These are phyloP conservation scores for Priceomyces carsonii DNA, from an alignment of 805 yeast genomes.

Conservation along the genomic window DNA sequence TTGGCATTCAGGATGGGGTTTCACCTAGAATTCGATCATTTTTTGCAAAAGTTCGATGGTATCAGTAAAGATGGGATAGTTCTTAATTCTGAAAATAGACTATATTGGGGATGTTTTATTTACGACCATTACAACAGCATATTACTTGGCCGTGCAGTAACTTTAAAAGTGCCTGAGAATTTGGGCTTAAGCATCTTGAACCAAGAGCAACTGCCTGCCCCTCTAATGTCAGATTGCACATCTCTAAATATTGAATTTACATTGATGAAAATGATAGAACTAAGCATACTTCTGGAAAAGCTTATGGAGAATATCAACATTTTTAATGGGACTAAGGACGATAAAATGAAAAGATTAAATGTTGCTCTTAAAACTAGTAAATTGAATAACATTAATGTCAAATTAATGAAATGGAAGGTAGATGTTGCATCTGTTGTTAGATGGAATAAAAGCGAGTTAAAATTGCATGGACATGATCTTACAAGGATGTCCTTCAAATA, in stretches of 20 bases:
- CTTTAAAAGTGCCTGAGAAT: conserved; percentile 4
- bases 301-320: conserved; percentile 1
- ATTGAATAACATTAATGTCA: conserved; percentile 3
- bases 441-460: conserved; percentile 5
- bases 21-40: conserved; percentile 10
- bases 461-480: not conserved
- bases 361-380: conserved; percentile 1
- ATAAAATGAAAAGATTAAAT: not conserved
- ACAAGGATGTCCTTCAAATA: conserved; percentile 5
- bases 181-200: not conserved
- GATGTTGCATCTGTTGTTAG: conserved; percentile 1
- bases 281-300: conserved; percentile 4
- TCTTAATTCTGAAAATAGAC: conserved; percentile 1
- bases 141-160: conserved; percentile 6
- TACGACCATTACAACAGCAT: conserved; percentile 7
- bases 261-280: conserved; percentile 7
- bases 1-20: conserved; percentile 15
- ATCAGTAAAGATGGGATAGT: not conserved
- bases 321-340: not conserved
- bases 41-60: conserved; percentile 1
- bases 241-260: conserved; percentile 1
- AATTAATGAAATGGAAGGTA: conserved; percentile 3
- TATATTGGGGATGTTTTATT: conserved; percentile 7
- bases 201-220: not conserved
- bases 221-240: conserved; percentile 1